Evolutionary conservation across 306 rosid genomes (phyloP).

Genomic region (Acacia confusa): DNA sequence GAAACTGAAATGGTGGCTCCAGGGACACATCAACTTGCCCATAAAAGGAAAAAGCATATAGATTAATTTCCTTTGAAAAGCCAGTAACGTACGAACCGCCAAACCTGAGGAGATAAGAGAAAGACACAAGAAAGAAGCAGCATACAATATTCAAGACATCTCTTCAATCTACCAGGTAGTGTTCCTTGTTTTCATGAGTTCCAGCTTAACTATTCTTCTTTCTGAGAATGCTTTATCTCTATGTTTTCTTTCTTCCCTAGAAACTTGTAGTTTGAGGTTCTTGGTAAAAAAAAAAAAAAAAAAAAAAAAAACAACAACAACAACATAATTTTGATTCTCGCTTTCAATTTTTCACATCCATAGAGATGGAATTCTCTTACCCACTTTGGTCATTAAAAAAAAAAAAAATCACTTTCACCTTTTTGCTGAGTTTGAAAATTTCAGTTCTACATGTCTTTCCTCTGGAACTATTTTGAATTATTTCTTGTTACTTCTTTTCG

Average conservation of each 20-base stretch:
- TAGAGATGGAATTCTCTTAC: background rate
- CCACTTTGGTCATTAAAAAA: background rate
- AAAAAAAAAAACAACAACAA: too few species aligned
- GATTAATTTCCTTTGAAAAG: background rate
- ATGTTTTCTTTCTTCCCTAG: background rate
- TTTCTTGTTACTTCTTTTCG: background rate
- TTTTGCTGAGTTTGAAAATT: background rate
- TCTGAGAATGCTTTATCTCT: background rate
- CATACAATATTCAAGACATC: background rate
- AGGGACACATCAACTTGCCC: conserved; percentile 11
- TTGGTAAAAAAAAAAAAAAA: background rate
- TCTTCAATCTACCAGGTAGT: background rate
- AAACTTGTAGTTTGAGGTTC: background rate
- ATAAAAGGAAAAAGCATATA: background rate
- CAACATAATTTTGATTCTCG: background rate
- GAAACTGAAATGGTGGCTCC: background rate
- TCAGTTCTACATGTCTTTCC: background rate
- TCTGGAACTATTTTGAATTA: background rate
- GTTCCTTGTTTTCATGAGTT: background rate
- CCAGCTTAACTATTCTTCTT: background rate
- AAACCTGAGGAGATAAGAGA: background rate
- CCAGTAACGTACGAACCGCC: background rate
- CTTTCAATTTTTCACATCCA: background rate
- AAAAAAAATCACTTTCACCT: background rate
- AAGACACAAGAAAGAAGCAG: background rate